Base-by-base conservation (phyloP, 176 grass and related monocot species). In the Avena sativa region DNA sequence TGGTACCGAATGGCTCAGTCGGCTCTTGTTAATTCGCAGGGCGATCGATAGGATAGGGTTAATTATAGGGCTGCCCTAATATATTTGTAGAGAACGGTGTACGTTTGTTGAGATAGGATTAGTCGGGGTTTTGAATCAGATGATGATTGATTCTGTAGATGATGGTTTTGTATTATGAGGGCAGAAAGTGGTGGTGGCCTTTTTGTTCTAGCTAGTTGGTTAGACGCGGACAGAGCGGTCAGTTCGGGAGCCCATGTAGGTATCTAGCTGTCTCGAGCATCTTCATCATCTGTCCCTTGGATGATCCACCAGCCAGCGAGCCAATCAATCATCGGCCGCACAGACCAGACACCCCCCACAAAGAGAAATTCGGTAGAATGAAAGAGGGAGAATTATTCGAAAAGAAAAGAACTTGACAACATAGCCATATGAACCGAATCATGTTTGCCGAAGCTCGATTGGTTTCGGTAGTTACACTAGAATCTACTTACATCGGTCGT, bases 181-280 rank as follows among this genome's bases (percentile, higher is more conserved):
- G 4, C 26, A 16, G 19, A 76, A 50, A 28, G 40, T 11, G 9
- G 71, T 17, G 2, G 61, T 30, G 48, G 0, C 78, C 26, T 66
- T 72, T 86, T 47, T 78, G 79, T 82, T 71, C 28, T 43, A 43
- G 6, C 40, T 43, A 43, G 40, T 43, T 51, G 60, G 79, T 7
- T 76, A 82, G 79, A 53, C 30, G 13, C 16, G 12, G 79, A 83
- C 84, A 86, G 79, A 78, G 79, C 50, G 61, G n/a, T 83, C 73
- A 36, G 63, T 72, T 73, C 0, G 0, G 44, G 63, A 63, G 66
- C n/a, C 77, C 23, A 23, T 76, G 63, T 66, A 66, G 26, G 28
- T 34, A 84, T 64, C 79, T 49, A 28, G 72, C 79, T 87, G 84
- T 83, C 79, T 11, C 46, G 9, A 65, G 5, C 8, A 71, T 77